Base-by-base conservation (phyloP, 805 yeast species). In the Cyberlindnera xylosilytica region DNA sequence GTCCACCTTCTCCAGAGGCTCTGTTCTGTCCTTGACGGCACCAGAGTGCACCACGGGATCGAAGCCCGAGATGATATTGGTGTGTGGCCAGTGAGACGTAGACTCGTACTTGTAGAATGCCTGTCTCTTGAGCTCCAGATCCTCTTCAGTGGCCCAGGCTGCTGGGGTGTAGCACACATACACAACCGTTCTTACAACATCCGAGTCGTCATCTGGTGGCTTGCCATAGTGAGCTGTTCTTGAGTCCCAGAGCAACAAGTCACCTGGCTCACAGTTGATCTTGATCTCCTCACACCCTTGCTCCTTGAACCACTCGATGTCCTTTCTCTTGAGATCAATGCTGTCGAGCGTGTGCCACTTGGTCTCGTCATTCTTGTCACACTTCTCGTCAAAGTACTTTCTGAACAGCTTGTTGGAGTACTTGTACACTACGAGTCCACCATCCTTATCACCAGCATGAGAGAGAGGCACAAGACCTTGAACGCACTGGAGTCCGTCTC, bases 81-180 rank as follows among this genome's bases (percentile, higher is more conserved):
- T 58, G 46, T 56, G 68, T 34, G 61, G 63, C 64, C 60, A 62
- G 39, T 62, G 66, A 10, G 63, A 49, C 4, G 64, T 57, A n/a
- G 58, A 57, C 9, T 34, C 22, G 60, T 61, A 61, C 7, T 44
- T 39, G 15, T 57, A 45, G 32, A 62, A 60, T 3, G 53, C 51
- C 12, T 46, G 41, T 27, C 46, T 50, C 47, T 57, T 61, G 17
- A 38, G 26, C 9, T 32, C 44, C 31, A 63, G 42, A 4, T 52
- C 28, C 30, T 59, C 58, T 23, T 50, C 57, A 12, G 62, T 53
- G 23, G 65, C 63, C 41, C 68, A 63, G 3, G 57, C 54, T 6
- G 61, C 58, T 12, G 67, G 63, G 1, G 61, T 52, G 42, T 60
- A 61, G 17, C 58, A 51, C 10, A 57, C 55, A 41, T 61, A 61